phyloP scores from a whole-genome alignment of 2,329 filamentous ascomycete species.

The Teratosphaeria destructans region DNA sequence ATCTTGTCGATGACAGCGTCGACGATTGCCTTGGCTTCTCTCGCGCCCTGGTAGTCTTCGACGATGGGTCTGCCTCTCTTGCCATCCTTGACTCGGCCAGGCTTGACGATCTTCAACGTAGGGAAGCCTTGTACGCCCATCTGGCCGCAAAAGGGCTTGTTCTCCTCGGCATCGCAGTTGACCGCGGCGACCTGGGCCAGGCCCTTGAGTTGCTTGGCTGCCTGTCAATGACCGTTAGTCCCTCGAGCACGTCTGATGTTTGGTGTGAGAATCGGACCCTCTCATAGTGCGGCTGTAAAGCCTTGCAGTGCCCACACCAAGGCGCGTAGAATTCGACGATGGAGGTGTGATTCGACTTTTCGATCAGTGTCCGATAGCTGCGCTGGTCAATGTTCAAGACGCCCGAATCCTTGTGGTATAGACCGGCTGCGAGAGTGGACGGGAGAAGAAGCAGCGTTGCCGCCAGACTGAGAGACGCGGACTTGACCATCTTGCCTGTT shows the following conservation, averaged over 20 bases:
- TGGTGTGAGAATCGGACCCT: constrained; percentile 52
- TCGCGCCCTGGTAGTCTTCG: constrained; percentile 80
- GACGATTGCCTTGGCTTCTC: constrained; percentile 76
- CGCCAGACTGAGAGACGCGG: background rate
- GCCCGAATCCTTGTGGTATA: constrained; percentile 80
- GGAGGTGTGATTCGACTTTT: constrained; percentile 72
- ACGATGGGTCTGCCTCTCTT: constrained; percentile 69
- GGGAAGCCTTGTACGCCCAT: constrained; percentile 93
- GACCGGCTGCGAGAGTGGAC: constrained; percentile 28
- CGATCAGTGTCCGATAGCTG: constrained; percentile 72
- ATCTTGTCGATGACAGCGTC: constrained; percentile 79
- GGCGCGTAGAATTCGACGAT: constrained; percentile 70
- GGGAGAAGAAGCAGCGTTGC: constrained; percentile 6
- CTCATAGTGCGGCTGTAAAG: constrained; percentile 95
- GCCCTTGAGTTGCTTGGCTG: constrained; percentile 77
- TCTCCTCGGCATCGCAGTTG: constrained; percentile 86
- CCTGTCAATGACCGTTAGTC: constrained; percentile 52
- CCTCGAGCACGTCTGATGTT: background rate
- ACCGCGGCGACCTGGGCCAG: constrained; percentile 89
- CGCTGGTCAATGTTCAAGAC: constrained; percentile 74
- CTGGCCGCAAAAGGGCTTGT: constrained; percentile 74
- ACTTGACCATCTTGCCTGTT: background rate
- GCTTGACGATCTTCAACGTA: constrained; percentile 85
- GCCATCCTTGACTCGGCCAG: constrained; percentile 46
- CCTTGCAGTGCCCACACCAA: constrained; percentile 43